Evolutionary conservation across 768 basidiomycete species (phyloP).

Genomic region (button mushroom (Agaricus bisporus)): DNA sequence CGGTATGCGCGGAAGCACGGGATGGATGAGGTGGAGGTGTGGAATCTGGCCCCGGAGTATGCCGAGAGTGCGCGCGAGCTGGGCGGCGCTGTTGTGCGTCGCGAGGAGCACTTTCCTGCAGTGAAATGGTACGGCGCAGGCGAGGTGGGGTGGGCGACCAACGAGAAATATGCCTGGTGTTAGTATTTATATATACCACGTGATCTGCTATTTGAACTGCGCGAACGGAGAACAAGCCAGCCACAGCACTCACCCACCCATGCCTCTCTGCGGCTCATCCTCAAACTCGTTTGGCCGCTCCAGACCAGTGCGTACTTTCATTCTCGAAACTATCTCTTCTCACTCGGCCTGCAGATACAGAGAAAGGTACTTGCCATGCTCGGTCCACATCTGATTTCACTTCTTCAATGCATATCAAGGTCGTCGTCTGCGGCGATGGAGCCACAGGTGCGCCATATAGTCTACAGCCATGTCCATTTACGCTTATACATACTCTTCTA

Average conservation of each 20-base stretch:
- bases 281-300: constrained; percentile 50
- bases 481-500: constrained; percentile 23
- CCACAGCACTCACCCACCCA: constrained; percentile 13
- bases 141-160: constrained; percentile 17
- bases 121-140: constrained; percentile 38
- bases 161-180: constrained; percentile 24
- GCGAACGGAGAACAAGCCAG: neutral
- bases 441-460: constrained; percentile 65
- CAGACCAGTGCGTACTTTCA: constrained; percentile 37
- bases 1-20: constrained; percentile 18
- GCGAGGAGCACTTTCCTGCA: constrained; percentile 32
- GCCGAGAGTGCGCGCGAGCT: constrained; percentile 13
- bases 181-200: constrained; percentile 6
- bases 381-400: neutral
- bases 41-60: constrained; percentile 30
- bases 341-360: constrained; percentile 30
- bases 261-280: constrained; percentile 56
- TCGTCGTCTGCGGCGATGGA: constrained; percentile 95
- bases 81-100: constrained; percentile 22
- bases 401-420: constrained; percentile 21
- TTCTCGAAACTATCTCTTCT: constrained; percentile 4
- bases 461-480: constrained; percentile 11
- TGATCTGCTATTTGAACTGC: neutral
- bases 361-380: constrained; percentile 30
- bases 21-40: constrained; percentile 35